Percentiles rank a stretch among this genome's conserved stretches.
phyloP scores from a whole-genome alignment of 257 asterid species.

The Nicotiana attenuata region DNA sequence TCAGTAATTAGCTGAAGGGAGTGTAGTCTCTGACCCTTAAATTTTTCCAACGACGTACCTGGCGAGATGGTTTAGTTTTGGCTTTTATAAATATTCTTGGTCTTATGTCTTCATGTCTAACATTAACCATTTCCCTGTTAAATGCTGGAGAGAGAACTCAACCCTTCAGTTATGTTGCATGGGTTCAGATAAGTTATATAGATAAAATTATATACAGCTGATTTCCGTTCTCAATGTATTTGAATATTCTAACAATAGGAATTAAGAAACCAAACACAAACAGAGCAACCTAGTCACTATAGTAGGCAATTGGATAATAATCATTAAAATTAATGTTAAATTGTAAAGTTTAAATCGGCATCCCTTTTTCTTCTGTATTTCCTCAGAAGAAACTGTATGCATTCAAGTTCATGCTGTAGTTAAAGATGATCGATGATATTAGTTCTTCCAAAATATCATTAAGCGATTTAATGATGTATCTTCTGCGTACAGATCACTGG shows the following conservation, averaged over 20 bases:
- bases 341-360: neutral
- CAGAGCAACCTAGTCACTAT: neutral
- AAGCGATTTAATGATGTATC: neutral
- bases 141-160: neutral
- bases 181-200: neutral
- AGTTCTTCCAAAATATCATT: neutral
- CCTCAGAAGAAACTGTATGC: neutral
- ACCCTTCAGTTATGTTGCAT: neutral
- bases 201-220: neutral
- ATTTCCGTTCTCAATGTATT: neutral
- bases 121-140: neutral
- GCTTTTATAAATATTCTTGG: neutral
- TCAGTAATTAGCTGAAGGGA: neutral
- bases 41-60: neutral
- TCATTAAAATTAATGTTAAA: neutral
- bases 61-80: neutral
- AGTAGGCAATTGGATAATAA: neutral
- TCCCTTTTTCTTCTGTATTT: neutral
- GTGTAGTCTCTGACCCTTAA: neutral
- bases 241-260: neutral
- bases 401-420: neutral
- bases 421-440: neutral
- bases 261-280: neutral
- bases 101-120: neutral
- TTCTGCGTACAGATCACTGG: slow-evolving; percentile 42